Conservation (phyloP, 2,329 filamentous ascomycete genomes). For the Talaromyces rugulosus region DNA sequence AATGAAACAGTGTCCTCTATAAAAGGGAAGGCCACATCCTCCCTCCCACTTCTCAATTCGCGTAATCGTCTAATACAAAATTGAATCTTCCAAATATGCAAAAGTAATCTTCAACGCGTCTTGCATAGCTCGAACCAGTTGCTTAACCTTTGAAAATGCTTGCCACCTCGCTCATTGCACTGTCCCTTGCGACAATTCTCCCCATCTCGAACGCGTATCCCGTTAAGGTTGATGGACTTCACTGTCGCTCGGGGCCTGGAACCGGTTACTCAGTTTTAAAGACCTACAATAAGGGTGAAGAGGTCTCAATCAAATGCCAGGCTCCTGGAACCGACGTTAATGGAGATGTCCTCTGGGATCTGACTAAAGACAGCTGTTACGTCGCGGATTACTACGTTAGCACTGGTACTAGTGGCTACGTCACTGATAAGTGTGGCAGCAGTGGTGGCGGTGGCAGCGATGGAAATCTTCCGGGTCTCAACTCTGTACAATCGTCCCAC, state of each 20-base stretch:
- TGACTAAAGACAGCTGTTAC: not conserved
- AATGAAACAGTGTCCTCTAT: too few species aligned
- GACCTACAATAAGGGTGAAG: not conserved
- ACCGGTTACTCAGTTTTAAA: not conserved
- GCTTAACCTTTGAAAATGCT: not conserved
- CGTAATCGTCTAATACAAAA: too few species aligned
- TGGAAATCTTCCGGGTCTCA: not conserved
- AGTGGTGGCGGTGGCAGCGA: not conserved
- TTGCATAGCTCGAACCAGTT: too few species aligned
- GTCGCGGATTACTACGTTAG: not conserved
- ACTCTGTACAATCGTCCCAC: constrained; percentile 16
- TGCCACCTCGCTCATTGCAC: not conserved
- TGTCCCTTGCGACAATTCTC: not conserved
- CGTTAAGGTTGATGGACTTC: not conserved
- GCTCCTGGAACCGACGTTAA: not conserved
- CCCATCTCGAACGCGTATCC: not conserved
- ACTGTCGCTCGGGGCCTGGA: not conserved
- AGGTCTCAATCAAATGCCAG: not conserved
- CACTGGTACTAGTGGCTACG: not conserved
- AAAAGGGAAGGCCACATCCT: too few species aligned
- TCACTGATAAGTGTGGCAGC: not conserved
- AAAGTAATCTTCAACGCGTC: too few species aligned
- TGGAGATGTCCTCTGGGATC: not conserved
- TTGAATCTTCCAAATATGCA: too few species aligned
- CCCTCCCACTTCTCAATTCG: too few species aligned